Evolutionary conservation across 495 filamentous ascomycete species (phyloP), one percentile per base, ranked within the genome.

Genomic region (Penicillium odoratum): DNA sequence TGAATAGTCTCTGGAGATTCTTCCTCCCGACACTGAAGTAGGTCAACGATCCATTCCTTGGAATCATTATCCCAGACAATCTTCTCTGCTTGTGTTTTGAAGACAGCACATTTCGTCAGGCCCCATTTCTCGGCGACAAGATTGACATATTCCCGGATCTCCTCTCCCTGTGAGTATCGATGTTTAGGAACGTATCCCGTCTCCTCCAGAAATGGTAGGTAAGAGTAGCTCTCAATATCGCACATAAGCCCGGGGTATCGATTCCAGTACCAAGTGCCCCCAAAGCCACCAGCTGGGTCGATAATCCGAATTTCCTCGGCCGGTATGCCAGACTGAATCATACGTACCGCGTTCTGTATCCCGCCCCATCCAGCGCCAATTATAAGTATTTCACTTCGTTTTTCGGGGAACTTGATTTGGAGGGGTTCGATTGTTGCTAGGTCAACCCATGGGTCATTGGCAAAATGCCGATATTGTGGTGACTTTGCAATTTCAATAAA

Each of bases 121-220:
- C 69, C 62, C 64, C 69, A 87, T 53, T 78, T 64, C 15, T 42
- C 8, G 40, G 60, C 69, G 33, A 76, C 60, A 1, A 36, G 56
- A 15, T 71, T 46, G 5, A 66, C 60, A 52, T 77, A 56, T 10
- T 50, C 52, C 18, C 8, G 50, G 18, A 75, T 51, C 52, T 75
- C 72, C 3, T 49, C 15, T 0, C 69, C 67, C 0, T 30, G 34
- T 0, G 57, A 54, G 45, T 77, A 75, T 46, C 63, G 57, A 15
- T 74, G 68, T 25, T 63, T 74, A 0, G 83, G 84, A 51, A 84
- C 69, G 57, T 81, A 85, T 0, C 78, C 81, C 4, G 76, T 86
- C 63, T 86, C 84, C 42, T 87, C 84, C n/a, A 87, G 67, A 11
- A 83, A 61, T 0, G 85, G 83, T 68, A 88, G 60, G 44, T 75